These are phyloP conservation scores for Cytidiella melzeri DNA, from an alignment of 768 basidiomycete species.

Conservation along the genomic window DNA sequence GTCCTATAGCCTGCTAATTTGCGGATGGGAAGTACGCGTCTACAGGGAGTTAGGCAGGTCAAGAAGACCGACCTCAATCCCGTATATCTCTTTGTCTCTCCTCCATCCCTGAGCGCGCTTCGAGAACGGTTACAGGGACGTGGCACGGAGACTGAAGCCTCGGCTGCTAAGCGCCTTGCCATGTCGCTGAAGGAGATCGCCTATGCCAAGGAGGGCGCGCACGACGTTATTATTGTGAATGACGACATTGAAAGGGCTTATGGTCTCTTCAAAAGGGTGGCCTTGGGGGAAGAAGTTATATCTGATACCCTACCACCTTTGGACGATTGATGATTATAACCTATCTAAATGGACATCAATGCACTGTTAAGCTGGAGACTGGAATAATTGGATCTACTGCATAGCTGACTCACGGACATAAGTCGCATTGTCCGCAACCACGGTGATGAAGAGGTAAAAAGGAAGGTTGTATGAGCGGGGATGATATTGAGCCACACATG, in stretches of 20 bases:
- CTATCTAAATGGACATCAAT: too few species aligned
- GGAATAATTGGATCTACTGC: too few species aligned
- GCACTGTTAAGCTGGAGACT: too few species aligned
- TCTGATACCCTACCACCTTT: constrained; percentile 65
- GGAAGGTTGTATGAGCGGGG: too few species aligned
- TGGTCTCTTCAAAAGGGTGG: constrained; percentile 64
- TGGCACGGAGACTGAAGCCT: constrained; percentile 76
- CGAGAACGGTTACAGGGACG: constrained; percentile 66
- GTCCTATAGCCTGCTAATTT: constrained; percentile 9
- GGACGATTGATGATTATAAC: too few species aligned
- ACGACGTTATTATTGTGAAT: constrained; percentile 86
- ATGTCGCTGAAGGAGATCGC: constrained; percentile 77
- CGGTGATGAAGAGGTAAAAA: too few species aligned
- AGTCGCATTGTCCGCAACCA: too few species aligned
- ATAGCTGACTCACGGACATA: too few species aligned
- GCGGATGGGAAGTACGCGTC: constrained; percentile 12
- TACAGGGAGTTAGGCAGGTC: constrained; percentile 86
- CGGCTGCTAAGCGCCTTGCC: constrained; percentile 67
- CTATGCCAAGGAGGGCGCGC: constrained; percentile 72
- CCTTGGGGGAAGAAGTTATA: constrained; percentile 56
- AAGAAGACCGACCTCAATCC: constrained; percentile 79
- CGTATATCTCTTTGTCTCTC: constrained; percentile 88
- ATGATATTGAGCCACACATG: too few species aligned
- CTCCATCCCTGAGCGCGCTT: constrained; percentile 72
- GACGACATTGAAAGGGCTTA: constrained; percentile 86